These are phyloP conservation scores for Coemansia brasiliensis DNA, from an alignment of 192 early-diverging fungal species.

Conservation along the genomic window DNA sequence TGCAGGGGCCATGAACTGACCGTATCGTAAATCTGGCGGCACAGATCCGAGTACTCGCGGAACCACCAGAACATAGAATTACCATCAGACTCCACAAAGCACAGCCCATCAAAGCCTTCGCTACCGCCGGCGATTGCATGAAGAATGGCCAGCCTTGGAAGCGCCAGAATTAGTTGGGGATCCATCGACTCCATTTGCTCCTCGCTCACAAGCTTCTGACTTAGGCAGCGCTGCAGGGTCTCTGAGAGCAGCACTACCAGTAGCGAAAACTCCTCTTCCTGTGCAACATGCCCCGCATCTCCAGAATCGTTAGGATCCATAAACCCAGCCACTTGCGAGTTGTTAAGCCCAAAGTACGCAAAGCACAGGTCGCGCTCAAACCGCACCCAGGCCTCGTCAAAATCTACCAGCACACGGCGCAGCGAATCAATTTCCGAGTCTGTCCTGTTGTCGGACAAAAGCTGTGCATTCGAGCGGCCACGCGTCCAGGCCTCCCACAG, in stretches of 20 bases:
- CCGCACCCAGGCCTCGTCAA: slow-evolving; percentile 65
- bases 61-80: slow-evolving; percentile 63
- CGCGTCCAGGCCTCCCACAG: slow-evolving; percentile 22
- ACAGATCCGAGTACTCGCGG: slow-evolving; percentile 43
- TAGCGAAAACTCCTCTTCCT: slow-evolving; percentile 42
- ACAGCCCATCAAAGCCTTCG: slow-evolving; percentile 53
- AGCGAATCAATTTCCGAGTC: slow-evolving; percentile 40
- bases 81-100: slow-evolving; percentile 56
- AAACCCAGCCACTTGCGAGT: slow-evolving; percentile 46
- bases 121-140: slow-evolving; percentile 51
- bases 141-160: slow-evolving; percentile 63
- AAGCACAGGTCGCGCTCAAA: slow-evolving; percentile 73
- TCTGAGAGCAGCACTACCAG: slow-evolving; percentile 66
- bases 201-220: slow-evolving; percentile 21
- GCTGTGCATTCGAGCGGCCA: neutral
- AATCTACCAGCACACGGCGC: slow-evolving; percentile 59
- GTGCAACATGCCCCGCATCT: slow-evolving; percentile 22
- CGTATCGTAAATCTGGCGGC: slow-evolving; percentile 21
- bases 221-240: slow-evolving; percentile 56
- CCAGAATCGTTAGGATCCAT: slow-evolving; percentile 55
- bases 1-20: slow-evolving; percentile 7
- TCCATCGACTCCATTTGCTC: slow-evolving; percentile 60
- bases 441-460: neutral
- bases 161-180: slow-evolving; percentile 59
- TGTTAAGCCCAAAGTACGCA: slow-evolving; percentile 65